Evolutionary conservation across 768 basidiomycete species (phyloP).

Genomic region (Tulasnella sp.): DNA sequence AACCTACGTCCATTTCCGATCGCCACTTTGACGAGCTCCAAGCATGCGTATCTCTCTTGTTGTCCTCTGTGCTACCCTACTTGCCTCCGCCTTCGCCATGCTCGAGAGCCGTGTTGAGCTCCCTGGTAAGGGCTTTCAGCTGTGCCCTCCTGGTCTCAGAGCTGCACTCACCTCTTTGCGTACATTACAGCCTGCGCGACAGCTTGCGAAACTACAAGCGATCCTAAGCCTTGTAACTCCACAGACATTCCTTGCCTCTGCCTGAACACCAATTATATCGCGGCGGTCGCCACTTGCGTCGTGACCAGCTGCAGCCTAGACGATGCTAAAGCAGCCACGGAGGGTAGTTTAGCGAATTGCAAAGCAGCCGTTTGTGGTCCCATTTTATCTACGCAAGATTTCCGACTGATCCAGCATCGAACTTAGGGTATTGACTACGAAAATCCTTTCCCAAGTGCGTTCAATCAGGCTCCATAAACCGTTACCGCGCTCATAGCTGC

Average conservation of each 20-base stretch:
- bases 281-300: not conserved
- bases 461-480: too few relatives aligned
- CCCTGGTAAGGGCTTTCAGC: not conserved
- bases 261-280: not conserved
- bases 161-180: too few relatives aligned
- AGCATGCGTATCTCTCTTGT: not conserved
- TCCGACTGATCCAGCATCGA: not conserved
- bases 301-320: not conserved
- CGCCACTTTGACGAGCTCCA: not conserved
- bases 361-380: not conserved
- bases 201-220: not conserved
- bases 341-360: not conserved
- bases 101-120: not conserved
- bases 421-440: not conserved
- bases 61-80: not conserved
- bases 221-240: not conserved
- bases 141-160: not conserved
- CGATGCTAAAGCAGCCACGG: not conserved
- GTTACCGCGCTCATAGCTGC: not conserved
- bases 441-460: not conserved
- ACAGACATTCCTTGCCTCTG: not conserved
- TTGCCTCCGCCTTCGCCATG: not conserved
- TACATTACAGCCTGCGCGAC: not conserved
- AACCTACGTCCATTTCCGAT: too few relatives aligned
- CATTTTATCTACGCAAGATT: not conserved